Conservation (phyloP, 176 grass and related monocot species). For the Pontederia crassipes region DNA sequence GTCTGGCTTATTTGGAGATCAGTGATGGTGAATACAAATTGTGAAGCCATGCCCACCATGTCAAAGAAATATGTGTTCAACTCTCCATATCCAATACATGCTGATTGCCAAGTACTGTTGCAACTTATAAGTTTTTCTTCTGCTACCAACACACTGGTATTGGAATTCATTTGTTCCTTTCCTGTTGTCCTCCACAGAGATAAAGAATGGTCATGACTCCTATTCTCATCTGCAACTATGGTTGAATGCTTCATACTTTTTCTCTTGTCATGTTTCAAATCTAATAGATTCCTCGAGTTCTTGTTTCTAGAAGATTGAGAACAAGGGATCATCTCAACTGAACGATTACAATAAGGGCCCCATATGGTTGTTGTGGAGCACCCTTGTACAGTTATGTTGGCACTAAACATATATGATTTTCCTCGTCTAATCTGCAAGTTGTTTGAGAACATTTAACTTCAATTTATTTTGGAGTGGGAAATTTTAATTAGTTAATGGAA, state of each 20-base stretch:
- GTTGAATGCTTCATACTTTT: not conserved
- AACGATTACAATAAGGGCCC: slow-evolving; percentile 71
- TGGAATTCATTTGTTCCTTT: slow-evolving; percentile 32
- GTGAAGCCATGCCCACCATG: slow-evolving; percentile 41
- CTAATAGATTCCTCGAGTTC: slow-evolving; percentile 47
- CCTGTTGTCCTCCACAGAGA: slow-evolving; percentile 10
- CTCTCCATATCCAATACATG: slow-evolving; percentile 53
- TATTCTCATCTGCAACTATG: slow-evolving; percentile 22
- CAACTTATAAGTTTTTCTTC: slow-evolving; percentile 47
- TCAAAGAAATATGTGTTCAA: slow-evolving; percentile 75
- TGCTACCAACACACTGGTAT: slow-evolving; percentile 11
- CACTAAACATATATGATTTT: slow-evolving; percentile 52
- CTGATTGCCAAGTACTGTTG: slow-evolving; percentile 57
- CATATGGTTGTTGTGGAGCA: slow-evolving; percentile 45
- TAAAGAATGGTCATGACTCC: slow-evolving; percentile 19
- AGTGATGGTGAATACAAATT: slow-evolving; percentile 47
- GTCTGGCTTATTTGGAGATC: slow-evolving; percentile 28
- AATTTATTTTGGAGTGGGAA: not conserved
- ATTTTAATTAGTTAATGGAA: not conserved
- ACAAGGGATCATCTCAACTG: slow-evolving; percentile 63
- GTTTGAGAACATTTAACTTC: slow-evolving; percentile 8
- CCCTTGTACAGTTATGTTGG: slow-evolving; percentile 51
- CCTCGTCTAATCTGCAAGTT: slow-evolving; percentile 76
- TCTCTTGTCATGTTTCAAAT: slow-evolving; percentile 6
- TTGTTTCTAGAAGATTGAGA: slow-evolving; percentile 47